phyloP scores from a whole-genome alignment of 2,329 filamentous ascomycete species.

The Thelonectria rubi region DNA sequence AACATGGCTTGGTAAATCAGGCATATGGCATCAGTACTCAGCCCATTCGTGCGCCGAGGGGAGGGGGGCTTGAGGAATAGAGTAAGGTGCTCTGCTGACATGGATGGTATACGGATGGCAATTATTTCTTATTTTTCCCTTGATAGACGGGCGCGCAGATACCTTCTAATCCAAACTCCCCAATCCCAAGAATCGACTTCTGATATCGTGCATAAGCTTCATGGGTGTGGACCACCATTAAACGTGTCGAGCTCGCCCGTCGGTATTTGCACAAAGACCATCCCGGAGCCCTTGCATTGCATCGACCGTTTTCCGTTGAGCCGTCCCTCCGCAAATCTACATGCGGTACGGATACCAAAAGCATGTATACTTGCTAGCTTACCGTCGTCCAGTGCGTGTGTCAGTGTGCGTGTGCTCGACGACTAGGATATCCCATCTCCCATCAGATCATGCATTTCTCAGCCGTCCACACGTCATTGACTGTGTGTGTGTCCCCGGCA shows the following conservation, averaged over 20 bases:
- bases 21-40: constrained; percentile 12
- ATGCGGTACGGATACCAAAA: no score
- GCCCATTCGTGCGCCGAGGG: constrained; percentile 10
- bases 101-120: constrained; percentile 11
- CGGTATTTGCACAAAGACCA: no score
- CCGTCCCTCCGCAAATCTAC: constrained; percentile 10
- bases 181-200: no score
- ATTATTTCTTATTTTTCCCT: neutral
- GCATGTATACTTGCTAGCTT: no score
- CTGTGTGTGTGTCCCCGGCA: constrained; percentile 13
- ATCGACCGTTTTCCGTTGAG: constrained; percentile 22
- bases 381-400: no score
- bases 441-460: constrained; percentile 34
- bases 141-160: constrained; percentile 22
- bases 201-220: no score
- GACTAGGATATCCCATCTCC: constrained; percentile 17
- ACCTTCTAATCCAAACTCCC: constrained; percentile 23
- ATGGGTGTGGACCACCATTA: no score
- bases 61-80: constrained; percentile 1
- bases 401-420: neutral
- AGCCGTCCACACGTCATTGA: constrained; percentile 31
- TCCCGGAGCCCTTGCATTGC: constrained; percentile 1
- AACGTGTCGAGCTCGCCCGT: neutral
- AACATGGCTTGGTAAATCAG: constrained; percentile 15
- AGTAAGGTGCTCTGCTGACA: constrained; percentile 8